Base-by-base conservation (phyloP, 768 basidiomycete genomes). In the Trametes gibbosa region DNA sequence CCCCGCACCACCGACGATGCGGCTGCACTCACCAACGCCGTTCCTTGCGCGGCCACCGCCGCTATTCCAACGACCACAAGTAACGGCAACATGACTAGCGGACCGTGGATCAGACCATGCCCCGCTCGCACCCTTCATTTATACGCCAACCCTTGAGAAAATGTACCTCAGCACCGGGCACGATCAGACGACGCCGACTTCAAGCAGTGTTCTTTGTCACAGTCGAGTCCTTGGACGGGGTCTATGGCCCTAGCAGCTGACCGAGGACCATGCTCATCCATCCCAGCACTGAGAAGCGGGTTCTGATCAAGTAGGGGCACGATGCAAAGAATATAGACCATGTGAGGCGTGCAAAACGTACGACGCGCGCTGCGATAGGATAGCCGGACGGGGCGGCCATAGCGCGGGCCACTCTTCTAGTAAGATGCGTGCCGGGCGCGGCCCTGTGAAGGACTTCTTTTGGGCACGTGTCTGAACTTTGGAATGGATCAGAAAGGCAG, bases 331-430 rank as follows among this genome's bases (percentile, higher is more conserved):
- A 53, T 48, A 19, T 19, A 12, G 52, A 41, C 9, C 58, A 59
- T 59, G 58, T 59, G 58, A 60, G 59, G 23, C 21, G 3, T 24
- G 19, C 7, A 49, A 34, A 29, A 41, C 47, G 47, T 34, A 41
- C 47, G 37, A 25, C 25, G 40, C 27, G n/a, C n/a, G 10, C 39
- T 41, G 39, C 47, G 55, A 56, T 56, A 56, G 47, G 52, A 27
- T 17, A 1, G 8, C 40, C 58, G 45, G 51, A 27, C 35, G 32
- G 45, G 29, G 42, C 59, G 59, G 59, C 21, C 17, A 29, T 45
- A 55, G 32, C 10, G 32, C 40, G 59, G 59, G 25, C 19, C 48
- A 50, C 29, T 9, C 9, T 34, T 45, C 2, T 10, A 4, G 43
- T 37, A 27, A 2, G 12, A 13, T 3, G 29, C 51, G 46, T 39